Percentiles rank a stretch among this genome's conserved stretches.
Evolutionary conservation across 2,329 filamentous ascomycete species (phyloP).

Genomic region (Phaeosphaeria sp.): DNA sequence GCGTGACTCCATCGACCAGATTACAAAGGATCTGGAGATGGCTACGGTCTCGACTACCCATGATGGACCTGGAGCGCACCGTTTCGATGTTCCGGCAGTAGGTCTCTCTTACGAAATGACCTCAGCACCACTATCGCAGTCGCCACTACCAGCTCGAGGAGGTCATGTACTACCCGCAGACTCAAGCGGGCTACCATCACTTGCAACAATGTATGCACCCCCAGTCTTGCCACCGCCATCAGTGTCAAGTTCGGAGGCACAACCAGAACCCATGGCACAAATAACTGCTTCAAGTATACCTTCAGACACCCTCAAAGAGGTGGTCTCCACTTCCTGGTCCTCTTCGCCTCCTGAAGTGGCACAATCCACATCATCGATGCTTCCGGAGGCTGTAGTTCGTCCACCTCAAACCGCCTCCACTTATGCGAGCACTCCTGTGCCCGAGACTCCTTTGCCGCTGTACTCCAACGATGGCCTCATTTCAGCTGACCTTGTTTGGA

Average conservation of each 20-base stretch:
- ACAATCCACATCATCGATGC: background rate
- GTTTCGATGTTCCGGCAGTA: constrained; percentile 3
- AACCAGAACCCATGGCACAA: background rate
- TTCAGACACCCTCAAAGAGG: background rate
- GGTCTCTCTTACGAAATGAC: background rate
- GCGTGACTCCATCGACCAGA: background rate
- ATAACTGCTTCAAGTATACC: background rate
- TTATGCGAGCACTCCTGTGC: background rate
- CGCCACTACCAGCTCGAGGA: background rate
- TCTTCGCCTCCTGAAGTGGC: background rate
- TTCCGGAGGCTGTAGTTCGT: background rate
- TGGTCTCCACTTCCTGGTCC: background rate
- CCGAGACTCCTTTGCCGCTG: constrained; percentile 5
- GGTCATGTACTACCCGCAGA: background rate
- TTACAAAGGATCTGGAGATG: constrained; percentile 5
- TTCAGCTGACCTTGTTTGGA: constrained; percentile 25
- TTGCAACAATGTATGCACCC: background rate
- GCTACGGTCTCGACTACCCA: background rate
- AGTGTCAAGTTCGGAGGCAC: background rate
- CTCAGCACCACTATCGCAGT: background rate
- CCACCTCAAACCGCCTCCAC: background rate
- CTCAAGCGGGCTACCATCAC: background rate
- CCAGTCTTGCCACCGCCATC: background rate
- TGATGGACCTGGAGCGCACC: constrained; percentile 2
- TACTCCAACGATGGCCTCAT: constrained; percentile 8